A percentile compares a stretch with the other conserved stretches of the same genome.
phyloP scores from a whole-genome alignment of 148 eudicot genomes.

The Limonium bicolor region DNA sequence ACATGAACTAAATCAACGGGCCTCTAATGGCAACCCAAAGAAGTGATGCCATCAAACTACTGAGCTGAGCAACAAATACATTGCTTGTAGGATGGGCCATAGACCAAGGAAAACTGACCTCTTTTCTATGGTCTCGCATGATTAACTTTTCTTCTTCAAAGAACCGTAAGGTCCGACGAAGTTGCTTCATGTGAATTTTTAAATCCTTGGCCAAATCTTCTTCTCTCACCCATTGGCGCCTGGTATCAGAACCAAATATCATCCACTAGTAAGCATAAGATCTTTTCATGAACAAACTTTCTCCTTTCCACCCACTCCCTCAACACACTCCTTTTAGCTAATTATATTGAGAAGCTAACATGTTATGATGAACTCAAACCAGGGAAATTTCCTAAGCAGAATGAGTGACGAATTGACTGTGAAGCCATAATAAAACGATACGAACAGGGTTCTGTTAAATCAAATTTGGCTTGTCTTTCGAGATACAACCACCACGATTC shows the following conservation, averaged over 20 bases:
- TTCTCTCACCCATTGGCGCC: conserved; percentile 93
- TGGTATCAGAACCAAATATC: conserved; percentile 10
- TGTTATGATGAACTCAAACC: no score
- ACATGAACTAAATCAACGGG: neutral
- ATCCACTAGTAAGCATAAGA: neutral
- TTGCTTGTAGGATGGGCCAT: neutral
- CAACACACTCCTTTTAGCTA: neutral
- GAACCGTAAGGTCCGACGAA: conserved; percentile 75
- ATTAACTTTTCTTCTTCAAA: conserved; percentile 93
- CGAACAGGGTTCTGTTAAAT: no score
- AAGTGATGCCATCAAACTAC: neutral
- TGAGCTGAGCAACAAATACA: neutral
- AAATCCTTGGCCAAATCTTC: conserved; percentile 94
- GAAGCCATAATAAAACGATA: no score
- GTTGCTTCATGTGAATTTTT: conserved; percentile 82
- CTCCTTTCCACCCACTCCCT: neutral
- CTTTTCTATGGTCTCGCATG: conserved; percentile 80
- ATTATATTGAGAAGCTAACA: no score
- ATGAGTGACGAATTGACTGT: no score
- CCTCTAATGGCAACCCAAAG: neutral
- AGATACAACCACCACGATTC: no score
- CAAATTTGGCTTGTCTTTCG: no score
- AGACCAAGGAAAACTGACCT: conserved; percentile 33
- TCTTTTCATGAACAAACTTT: neutral
- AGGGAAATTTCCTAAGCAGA: no score